Percentiles rank a stretch among this genome's conserved stretches.
Conservation (phyloP, 768 basidiomycete genomes). For the Mycena kentingensis region DNA sequence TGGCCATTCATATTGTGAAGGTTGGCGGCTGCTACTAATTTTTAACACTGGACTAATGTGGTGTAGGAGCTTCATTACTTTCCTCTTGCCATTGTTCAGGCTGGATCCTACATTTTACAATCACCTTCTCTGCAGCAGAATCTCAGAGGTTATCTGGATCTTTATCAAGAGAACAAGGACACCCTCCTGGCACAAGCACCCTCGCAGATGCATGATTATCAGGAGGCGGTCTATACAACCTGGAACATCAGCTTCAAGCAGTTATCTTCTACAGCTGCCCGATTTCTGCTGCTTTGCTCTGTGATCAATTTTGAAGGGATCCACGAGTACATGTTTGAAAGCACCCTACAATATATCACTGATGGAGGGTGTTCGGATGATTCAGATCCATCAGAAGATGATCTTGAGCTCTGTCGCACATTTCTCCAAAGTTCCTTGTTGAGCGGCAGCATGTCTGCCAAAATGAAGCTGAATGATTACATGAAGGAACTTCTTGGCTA, state of each 20-base stretch:
- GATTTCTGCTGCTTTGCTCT: conserved; percentile 1
- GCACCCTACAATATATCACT: background rate
- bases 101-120: too few relatives aligned
- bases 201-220: background rate
- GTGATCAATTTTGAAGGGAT: background rate
- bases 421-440: background rate
- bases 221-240: conserved; percentile 6
- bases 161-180: background rate
- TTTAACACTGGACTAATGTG: too few relatives aligned
- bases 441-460: background rate
- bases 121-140: background rate
- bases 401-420: background rate
- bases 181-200: background rate
- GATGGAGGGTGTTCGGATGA: background rate
- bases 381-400: too few relatives aligned
- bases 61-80: too few relatives aligned
- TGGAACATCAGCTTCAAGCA: conserved; percentile 6
- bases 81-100: too few relatives aligned
- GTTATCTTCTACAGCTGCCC: background rate
- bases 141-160: background rate
- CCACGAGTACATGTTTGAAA: conserved; percentile 1
- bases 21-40: too few relatives aligned
- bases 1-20: too few relatives aligned
- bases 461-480: background rate
- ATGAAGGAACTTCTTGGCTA: too few relatives aligned